Conservation (phyloP, 441 rosid genomes). For the Manihot esculenta region DNA sequence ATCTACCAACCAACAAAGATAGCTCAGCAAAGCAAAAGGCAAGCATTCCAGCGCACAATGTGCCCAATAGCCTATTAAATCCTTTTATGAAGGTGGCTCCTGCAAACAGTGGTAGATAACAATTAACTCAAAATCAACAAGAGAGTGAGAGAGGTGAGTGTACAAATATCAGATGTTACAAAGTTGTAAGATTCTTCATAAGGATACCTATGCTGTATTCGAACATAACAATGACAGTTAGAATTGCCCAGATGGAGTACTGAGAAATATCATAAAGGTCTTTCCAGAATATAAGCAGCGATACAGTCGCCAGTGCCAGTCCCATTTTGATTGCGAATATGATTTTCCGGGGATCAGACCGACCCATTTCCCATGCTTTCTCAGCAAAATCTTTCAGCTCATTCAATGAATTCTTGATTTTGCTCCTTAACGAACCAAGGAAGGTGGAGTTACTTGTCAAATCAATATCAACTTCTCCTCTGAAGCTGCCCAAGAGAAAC, state of each 20-base stretch:
- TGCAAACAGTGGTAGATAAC: constrained; percentile 5
- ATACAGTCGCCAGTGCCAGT: constrained; percentile 28
- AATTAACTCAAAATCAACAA: too few relatives aligned
- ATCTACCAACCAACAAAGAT: constrained; percentile 26
- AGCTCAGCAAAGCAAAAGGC: constrained; percentile 35
- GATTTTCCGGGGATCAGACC: constrained; percentile 34
- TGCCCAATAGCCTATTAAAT: constrained; percentile 35
- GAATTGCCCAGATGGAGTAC: constrained; percentile 41
- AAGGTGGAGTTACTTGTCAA: constrained; percentile 7
- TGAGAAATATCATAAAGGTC: constrained; percentile 25
- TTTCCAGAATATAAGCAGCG: constrained; percentile 36
- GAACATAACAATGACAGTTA: constrained; percentile 39
- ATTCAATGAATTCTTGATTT: constrained; percentile 15
- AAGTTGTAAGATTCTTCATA: background rate
- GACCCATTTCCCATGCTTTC: constrained; percentile 34
- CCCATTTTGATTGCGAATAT: constrained; percentile 40
- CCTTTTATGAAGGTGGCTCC: constrained; percentile 39
- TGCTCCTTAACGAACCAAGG: constrained; percentile 6
- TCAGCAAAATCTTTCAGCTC: constrained; percentile 20
- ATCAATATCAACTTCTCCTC: constrained; percentile 19
- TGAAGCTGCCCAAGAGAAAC: constrained; percentile 20
- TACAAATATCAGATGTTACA: too few relatives aligned
- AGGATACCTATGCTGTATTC: constrained; percentile 32
- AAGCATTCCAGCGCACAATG: constrained; percentile 33
- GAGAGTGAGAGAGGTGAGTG: too few relatives aligned